Evolutionary conservation across 148 eudicot species (phyloP).

Genomic region (Bassia scoparia): DNA sequence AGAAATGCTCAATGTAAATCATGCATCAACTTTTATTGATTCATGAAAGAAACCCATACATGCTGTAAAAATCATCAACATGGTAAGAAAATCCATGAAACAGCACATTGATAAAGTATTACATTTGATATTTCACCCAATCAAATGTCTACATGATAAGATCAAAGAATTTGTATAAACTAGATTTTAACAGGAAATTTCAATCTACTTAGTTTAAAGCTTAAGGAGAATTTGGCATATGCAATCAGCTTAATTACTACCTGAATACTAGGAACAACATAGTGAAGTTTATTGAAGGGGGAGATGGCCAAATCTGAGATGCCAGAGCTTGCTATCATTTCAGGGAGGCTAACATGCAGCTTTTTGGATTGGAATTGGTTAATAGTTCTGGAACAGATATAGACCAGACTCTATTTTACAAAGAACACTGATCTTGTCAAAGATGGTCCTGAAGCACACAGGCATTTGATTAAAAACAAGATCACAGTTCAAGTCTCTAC

Average conservation of each 20-base stretch:
- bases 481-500: not conserved
- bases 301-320: too few relatives aligned
- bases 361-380: not conserved
- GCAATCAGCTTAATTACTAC: too few relatives aligned
- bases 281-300: too few relatives aligned
- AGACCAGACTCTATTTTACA: not conserved
- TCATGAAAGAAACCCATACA: not conserved
- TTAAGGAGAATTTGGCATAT: not conserved
- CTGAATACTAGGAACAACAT: too few relatives aligned
- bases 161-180: not conserved
- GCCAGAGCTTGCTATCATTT: too few relatives aligned
- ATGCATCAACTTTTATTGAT: not conserved
- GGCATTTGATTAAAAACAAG: not conserved
- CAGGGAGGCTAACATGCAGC: not conserved
- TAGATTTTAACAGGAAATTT: not conserved
- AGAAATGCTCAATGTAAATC: not conserved
- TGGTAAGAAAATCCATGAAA: not conserved
- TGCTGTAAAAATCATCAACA: not conserved
- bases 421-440: not conserved
- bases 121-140: not conserved
- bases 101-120: too few relatives aligned
- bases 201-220: not conserved
- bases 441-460: not conserved
- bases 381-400: not conserved
- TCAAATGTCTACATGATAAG: not conserved